Evolutionary conservation across 1,284 basidiomycete genomes (phyloP).

Genomic region (Ustilago xerochloae): DNA sequence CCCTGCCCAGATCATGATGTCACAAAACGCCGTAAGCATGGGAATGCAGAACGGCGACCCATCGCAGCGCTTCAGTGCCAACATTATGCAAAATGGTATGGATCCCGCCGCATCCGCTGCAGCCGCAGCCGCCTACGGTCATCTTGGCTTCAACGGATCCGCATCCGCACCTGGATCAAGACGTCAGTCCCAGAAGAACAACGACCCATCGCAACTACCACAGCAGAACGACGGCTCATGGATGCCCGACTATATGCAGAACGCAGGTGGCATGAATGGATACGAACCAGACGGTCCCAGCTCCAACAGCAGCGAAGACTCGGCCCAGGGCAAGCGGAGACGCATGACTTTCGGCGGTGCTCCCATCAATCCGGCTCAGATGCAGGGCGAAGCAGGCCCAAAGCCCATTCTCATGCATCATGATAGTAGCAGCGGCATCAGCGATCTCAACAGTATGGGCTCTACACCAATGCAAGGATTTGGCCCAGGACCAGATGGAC

Average conservation of each 20-base stretch:
- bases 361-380: slow-evolving; percentile 19
- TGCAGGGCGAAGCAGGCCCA: slow-evolving; percentile 12
- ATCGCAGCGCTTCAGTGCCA: slow-evolving; percentile 19
- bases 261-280: slow-evolving; percentile 13
- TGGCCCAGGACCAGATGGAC: slow-evolving; percentile 15
- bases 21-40: slow-evolving; percentile 19
- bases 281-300: slow-evolving; percentile 37
- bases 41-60: slow-evolving; percentile 14
- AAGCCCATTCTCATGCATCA: slow-evolving; percentile 30
- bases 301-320: slow-evolving; percentile 36
- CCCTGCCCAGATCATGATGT: slow-evolving; percentile 37
- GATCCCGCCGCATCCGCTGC: slow-evolving; percentile 45
- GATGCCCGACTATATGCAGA: slow-evolving; percentile 32
- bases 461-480: slow-evolving; percentile 19
- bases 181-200: slow-evolving; percentile 30
- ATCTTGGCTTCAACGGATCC: slow-evolving; percentile 38
- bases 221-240: slow-evolving; percentile 15
- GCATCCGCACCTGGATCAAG: slow-evolving; percentile 32
- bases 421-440: slow-evolving; percentile 36
- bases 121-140: slow-evolving; percentile 51
- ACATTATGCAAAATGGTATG: slow-evolving; percentile 18
- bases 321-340: slow-evolving; percentile 37
- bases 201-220: slow-evolving; percentile 3
- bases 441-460: slow-evolving; percentile 20
- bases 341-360: slow-evolving; percentile 48